These are phyloP conservation scores for Microbotryomycetes sp. DNA, from an alignment of 1,284 basidiomycete species.

Conservation along the genomic window DNA sequence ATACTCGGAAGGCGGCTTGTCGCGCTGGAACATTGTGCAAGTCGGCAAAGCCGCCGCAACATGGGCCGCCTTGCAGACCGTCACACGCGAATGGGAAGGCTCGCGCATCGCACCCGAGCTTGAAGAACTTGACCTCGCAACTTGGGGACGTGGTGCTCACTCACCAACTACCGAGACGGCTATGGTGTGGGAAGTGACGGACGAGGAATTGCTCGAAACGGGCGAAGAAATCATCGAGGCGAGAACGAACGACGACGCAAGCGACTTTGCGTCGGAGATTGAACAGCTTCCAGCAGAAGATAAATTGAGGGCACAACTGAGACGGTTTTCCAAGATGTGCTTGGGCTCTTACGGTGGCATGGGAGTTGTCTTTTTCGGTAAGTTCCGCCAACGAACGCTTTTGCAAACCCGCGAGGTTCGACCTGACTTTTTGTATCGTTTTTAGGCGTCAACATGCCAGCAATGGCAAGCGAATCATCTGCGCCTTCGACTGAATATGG, in stretches of 20 bases:
- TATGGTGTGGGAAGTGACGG: slow-evolving; percentile 8
- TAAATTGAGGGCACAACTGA: slow-evolving; percentile 41
- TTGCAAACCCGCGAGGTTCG: no score
- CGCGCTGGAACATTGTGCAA: slow-evolving; percentile 40
- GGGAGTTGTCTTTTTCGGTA: slow-evolving; percentile 65
- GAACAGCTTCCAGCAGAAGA: background rate
- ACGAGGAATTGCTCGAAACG: slow-evolving; percentile 4
- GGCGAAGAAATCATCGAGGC: slow-evolving; percentile 10
- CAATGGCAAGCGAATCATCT: background rate
- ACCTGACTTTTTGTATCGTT: no score
- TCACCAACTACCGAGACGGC: background rate
- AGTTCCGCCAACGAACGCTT: no score
- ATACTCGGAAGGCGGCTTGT: slow-evolving; percentile 58
- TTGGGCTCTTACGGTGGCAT: slow-evolving; percentile 72
- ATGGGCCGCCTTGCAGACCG: slow-evolving; percentile 67
- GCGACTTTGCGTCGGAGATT: slow-evolving; percentile 42
- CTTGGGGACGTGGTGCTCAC: slow-evolving; percentile 9
- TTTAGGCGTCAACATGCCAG: background rate
- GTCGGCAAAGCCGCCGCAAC: slow-evolving; percentile 53
- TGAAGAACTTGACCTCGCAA: slow-evolving; percentile 57
- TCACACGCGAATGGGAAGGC: slow-evolving; percentile 70
- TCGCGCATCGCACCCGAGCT: slow-evolving; percentile 58
- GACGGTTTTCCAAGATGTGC: slow-evolving; percentile 68
- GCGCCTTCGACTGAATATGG: background rate
- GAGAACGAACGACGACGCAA: slow-evolving; percentile 45